phyloP scores from a whole-genome alignment of 192 early-diverging fungal genomes.

The Coemansia sp. region DNA sequence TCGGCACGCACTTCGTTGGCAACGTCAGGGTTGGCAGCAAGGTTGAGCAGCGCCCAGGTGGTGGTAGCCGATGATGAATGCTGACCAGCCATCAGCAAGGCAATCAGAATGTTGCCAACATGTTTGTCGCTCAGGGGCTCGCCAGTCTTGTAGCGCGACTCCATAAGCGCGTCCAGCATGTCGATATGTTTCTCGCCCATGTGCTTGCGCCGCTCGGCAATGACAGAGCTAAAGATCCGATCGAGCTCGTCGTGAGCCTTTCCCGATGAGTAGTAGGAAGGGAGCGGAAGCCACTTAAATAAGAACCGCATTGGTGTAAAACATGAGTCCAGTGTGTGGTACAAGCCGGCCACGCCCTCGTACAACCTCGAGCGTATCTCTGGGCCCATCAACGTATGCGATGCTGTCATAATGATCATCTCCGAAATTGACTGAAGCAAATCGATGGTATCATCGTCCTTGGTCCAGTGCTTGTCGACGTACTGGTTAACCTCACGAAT shows the following conservation, averaged over 20 bases:
- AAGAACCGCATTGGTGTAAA: constrained; percentile 94
- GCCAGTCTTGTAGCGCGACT: constrained; percentile 86
- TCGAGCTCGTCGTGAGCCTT: constrained; percentile 81
- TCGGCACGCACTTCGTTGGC: constrained; percentile 69
- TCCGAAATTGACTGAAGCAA: constrained; percentile 80
- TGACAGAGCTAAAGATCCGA: constrained; percentile 73
- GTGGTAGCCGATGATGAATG: constrained; percentile 94
- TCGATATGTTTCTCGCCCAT: constrained; percentile 62
- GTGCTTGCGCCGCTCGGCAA: constrained; percentile 69
- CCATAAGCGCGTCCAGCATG: constrained; percentile 81
- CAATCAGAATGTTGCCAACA: constrained; percentile 95
- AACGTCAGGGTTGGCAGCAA: constrained; percentile 77
- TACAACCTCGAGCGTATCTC: constrained; percentile 87
- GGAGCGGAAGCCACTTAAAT: constrained; percentile 89
- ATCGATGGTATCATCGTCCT: constrained; percentile 60
- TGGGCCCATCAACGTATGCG: constrained; percentile 89
- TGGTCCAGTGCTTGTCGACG: constrained; percentile 64
- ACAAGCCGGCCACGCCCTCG: constrained; percentile 81
- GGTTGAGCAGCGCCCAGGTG: constrained; percentile 86
- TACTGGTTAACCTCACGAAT: constrained; percentile 77
- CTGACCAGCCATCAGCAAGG: constrained; percentile 93
- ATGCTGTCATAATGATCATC: constrained; percentile 92
- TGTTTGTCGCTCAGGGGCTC: constrained; percentile 76
- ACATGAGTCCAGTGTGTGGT: constrained; percentile 91
- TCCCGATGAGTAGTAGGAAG: constrained; percentile 82